phyloP scores from a whole-genome alignment of 129 eudicot genomes.

The Arctium lappa region DNA sequence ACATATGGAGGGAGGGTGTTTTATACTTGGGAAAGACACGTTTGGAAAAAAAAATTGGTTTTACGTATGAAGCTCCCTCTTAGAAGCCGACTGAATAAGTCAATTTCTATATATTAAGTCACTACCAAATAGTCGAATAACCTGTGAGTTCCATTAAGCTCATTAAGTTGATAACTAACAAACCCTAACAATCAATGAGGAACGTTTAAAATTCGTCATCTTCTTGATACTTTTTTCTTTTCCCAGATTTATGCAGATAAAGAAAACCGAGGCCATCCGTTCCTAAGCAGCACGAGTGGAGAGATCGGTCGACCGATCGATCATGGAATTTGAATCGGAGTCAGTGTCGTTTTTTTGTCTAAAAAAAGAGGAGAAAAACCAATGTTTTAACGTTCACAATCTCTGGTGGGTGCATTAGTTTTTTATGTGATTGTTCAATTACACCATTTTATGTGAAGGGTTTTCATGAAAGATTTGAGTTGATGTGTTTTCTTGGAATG shows the following conservation, averaged over 20 bases:
- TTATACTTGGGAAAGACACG: no score
- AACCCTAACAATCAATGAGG: conserved; percentile 1
- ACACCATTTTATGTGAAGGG: conserved; percentile 11
- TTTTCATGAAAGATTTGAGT: conserved; percentile 11
- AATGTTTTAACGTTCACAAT: background rate
- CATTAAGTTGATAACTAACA: no score
- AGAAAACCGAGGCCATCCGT: background rate
- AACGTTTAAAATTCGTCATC: background rate
- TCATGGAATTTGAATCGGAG: conserved; percentile 1
- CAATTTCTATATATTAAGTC: no score
- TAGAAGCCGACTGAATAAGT: no score
- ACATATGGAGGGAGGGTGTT: no score
- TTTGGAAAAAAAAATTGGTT: no score
- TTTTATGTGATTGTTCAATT: conserved; percentile 19
- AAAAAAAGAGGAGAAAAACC: conserved; percentile 6
- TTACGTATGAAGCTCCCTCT: no score
- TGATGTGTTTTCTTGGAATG: background rate
- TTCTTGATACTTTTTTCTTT: background rate
- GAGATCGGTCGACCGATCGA: background rate
- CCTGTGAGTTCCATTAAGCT: no score
- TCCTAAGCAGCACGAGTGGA: conserved; percentile 6
- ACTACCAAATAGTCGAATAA: no score
- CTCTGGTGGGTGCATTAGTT: conserved; percentile 1
- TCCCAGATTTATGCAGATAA: conserved; percentile 25
- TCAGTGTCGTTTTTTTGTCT: background rate